Evolutionary conservation across 768 basidiomycete species (phyloP).

Genomic region (Mycena latifolia): DNA sequence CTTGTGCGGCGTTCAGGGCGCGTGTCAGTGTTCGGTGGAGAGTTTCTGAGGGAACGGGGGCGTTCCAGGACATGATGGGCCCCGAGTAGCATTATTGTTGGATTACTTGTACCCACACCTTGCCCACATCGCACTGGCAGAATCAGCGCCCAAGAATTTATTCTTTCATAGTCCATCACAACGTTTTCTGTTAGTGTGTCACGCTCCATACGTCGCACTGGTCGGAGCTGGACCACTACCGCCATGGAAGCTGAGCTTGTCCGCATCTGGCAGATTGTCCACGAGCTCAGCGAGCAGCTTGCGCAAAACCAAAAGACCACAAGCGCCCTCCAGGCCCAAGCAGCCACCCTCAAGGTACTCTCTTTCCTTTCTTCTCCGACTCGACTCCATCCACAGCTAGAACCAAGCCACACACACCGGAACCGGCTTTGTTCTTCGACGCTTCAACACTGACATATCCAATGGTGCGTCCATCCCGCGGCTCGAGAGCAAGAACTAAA

Average conservation of each 20-base stretch:
- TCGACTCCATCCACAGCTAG: slow-evolving; percentile 53
- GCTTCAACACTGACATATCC: slow-evolving; percentile 90
- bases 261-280: slow-evolving; percentile 80
- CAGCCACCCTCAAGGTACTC: slow-evolving; percentile 78
- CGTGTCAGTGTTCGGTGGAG: slow-evolving; percentile 29
- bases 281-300: slow-evolving; percentile 88
- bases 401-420: slow-evolving; percentile 79
- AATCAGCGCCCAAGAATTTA: slow-evolving; percentile 25
- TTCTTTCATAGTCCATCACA: background rate
- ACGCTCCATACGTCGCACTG: no score
- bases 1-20: slow-evolving; percentile 27
- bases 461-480: slow-evolving; percentile 64
- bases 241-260: slow-evolving; percentile 78
- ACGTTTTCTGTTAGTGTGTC: slow-evolving; percentile 4
- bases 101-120: background rate
- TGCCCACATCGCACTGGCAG: slow-evolving; percentile 5
- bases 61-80: slow-evolving; percentile 16
- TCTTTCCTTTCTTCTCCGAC: slow-evolving; percentile 7
- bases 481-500: slow-evolving; percentile 40
- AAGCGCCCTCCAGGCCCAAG: slow-evolving; percentile 73
- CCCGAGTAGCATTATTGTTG: slow-evolving; percentile 1
- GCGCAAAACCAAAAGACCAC: slow-evolving; percentile 85
- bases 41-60: slow-evolving; percentile 30
- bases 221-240: slow-evolving; percentile 9
- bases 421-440: slow-evolving; percentile 82